Evolutionary conservation across 2,329 filamentous ascomycete genomes (phyloP), one percentile per base, ranked within the genome.

Genomic region (Talaromyces sp.): DNA sequence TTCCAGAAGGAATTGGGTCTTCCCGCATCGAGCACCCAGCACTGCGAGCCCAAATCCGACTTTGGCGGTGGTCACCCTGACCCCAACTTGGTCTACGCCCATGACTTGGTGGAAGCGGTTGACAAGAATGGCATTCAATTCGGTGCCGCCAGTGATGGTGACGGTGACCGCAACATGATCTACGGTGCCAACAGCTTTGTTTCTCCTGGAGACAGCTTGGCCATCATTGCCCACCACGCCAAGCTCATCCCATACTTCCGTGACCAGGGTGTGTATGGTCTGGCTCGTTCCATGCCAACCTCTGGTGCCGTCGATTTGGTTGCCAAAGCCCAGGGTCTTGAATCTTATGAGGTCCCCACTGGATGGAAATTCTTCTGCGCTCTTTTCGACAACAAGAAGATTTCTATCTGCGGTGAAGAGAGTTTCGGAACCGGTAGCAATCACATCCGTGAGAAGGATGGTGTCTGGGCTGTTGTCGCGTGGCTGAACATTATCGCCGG

Each of bases 331-430:
- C 94, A 97, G 82, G 91, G 91, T 41, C 86, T 99, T 48, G 83
- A 92, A 82, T 90, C 88, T 81, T 99, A 99, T 82, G 95, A 99
- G 81, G 95, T 99, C 1, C 95, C 95, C 43, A 99, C 95, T 0
- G 95, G 95, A 73, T 99, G 95, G 95, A 97, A 97, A 81, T 97
- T 97, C 85, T 97, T 97, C 88, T 97, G 93, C 76, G 92, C 93
- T 72, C 86, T 97, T 65, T 97, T 97, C 74, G 93, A 97, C 75
- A 90, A 92, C 70, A 84, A 96, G 81, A 97, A 96, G 85, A 90
- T 97, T 75, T 97, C 95, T 74, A 99, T 99, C 77, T 99, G 95
- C 76, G 95, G 95, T 66, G 95, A 99, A 82, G 95, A 99, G 85
- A 95, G 91, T 69, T 99, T 99, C 78, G 95, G 95, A 70, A 99